Evolutionary conservation across 345 rosid genomes (phyloP).

Genomic region (Moricandia moricandioides): DNA sequence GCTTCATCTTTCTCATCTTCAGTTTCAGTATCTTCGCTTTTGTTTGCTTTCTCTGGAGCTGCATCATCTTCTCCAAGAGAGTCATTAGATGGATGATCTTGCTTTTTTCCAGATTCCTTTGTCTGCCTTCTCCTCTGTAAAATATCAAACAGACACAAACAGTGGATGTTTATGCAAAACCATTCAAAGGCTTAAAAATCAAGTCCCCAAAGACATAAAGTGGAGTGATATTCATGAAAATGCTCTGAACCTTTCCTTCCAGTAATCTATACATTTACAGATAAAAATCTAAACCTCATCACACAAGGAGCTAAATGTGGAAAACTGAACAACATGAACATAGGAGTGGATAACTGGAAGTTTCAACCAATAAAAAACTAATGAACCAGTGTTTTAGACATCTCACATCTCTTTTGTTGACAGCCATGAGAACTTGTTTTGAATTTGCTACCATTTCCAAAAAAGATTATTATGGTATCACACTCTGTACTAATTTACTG

Average conservation of each 20-base stretch:
- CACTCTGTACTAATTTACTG: background rate
- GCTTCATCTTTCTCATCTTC: slow-evolving; percentile 48
- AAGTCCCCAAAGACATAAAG: slow-evolving; percentile 5
- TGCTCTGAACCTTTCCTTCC: background rate
- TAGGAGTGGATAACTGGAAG: background rate
- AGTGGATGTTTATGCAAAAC: background rate
- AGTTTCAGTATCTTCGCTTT: slow-evolving; percentile 44
- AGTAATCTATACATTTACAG: background rate
- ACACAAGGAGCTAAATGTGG: slow-evolving; percentile 11
- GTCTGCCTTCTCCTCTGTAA: slow-evolving; percentile 56
- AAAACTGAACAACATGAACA: background rate
- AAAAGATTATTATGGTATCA: background rate
- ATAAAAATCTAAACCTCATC: background rate
- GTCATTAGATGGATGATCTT: slow-evolving; percentile 45
- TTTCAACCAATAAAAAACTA: background rate
- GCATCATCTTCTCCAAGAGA: slow-evolving; percentile 38
- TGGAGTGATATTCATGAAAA: background rate
- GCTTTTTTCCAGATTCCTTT: slow-evolving; percentile 45
- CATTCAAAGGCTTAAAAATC: background rate
- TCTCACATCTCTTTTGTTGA: background rate
- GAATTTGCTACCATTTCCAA: background rate
- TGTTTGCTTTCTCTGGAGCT: slow-evolving; percentile 41
- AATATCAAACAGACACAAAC: slow-evolving; percentile 22
- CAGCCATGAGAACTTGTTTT: background rate
- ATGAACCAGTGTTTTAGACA: background rate